phyloP scores from a whole-genome alignment of 805 yeast species.

The Yueomyces sp. region DNA sequence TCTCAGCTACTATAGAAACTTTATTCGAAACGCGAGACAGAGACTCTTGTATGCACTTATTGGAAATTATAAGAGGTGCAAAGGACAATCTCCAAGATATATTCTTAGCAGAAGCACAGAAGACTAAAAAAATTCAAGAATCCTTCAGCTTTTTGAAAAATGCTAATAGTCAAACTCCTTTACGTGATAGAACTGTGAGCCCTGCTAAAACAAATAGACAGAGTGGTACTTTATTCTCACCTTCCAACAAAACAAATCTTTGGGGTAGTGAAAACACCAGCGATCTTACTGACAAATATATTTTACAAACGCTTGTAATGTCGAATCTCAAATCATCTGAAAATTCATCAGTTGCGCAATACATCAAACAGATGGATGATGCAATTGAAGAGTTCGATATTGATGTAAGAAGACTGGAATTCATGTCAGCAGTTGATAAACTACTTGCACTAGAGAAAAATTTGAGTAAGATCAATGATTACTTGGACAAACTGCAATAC shows the following conservation, averaged over 20 bases:
- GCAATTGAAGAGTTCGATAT: conserved; percentile 58
- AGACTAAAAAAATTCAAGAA: conserved; percentile 31
- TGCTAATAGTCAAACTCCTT: conserved; percentile 22
- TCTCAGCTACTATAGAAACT: background rate
- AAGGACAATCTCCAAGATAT: conserved; percentile 46
- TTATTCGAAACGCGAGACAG: conserved; percentile 16
- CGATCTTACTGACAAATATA: conserved; percentile 17
- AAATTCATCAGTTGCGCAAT: conserved; percentile 28
- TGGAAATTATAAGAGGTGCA: conserved; percentile 46
- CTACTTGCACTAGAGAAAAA: conserved; percentile 24
- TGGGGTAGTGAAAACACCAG: conserved; percentile 7
- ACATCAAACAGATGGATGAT: conserved; percentile 43
- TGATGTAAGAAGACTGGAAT: conserved; percentile 46
- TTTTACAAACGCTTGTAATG: conserved; percentile 45
- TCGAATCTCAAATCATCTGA: conserved; percentile 44
- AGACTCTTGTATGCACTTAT: conserved; percentile 27
- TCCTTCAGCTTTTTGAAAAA: conserved; percentile 28
- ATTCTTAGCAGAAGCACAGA: conserved; percentile 34
- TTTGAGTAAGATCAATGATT: background rate
- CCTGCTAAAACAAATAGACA: conserved; percentile 25
- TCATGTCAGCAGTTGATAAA: conserved; percentile 29
- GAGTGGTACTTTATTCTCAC: conserved; percentile 1
- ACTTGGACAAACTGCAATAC: conserved; percentile 6
- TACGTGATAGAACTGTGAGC: conserved; percentile 15
- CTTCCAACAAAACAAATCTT: background rate